phyloP scores from a whole-genome alignment of 768 basidiomycete species.

The Arthromyces matolae region DNA sequence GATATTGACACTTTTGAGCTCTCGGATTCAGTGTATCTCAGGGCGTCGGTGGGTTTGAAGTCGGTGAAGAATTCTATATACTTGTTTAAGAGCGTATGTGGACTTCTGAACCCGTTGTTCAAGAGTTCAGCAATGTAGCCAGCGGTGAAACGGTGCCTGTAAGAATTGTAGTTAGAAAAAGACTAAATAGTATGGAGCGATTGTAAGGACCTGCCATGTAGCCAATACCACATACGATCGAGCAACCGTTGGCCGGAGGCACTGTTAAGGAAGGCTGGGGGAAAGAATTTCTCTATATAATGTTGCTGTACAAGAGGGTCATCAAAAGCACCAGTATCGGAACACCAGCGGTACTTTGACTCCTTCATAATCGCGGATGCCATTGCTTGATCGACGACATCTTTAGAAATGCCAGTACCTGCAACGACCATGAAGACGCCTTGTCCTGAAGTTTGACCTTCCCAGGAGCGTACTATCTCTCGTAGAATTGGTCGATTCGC shows the following conservation, averaged over 20 bases:
- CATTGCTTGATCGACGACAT: constrained; percentile 42
- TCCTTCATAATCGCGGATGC: constrained; percentile 46
- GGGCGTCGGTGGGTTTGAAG: constrained; percentile 37
- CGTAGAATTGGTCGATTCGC: constrained; percentile 36
- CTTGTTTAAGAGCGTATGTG: constrained; percentile 37
- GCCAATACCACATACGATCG: constrained; percentile 41
- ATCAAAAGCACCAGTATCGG: constrained; percentile 42
- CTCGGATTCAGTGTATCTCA: constrained; percentile 27
- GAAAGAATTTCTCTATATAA: constrained; percentile 38
- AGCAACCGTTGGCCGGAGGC: constrained; percentile 29
- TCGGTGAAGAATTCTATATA: constrained; percentile 40
- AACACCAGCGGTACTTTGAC: constrained; percentile 41
- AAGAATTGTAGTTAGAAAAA: not conserved
- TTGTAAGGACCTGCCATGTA: constrained; percentile 36
- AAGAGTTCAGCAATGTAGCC: constrained; percentile 41
- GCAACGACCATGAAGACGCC: constrained; percentile 43
- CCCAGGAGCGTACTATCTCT: constrained; percentile 41
- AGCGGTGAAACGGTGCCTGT: constrained; percentile 44
- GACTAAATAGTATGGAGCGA: not conserved
- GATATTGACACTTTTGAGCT: constrained; percentile 26
- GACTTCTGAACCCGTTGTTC: constrained; percentile 33
- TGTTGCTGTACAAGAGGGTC: constrained; percentile 25
- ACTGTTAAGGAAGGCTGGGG: constrained; percentile 24
- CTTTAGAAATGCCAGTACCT: constrained; percentile 44
- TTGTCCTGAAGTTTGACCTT: constrained; percentile 33